Conservation (phyloP, 768 basidiomycete species). For the Psilocybe cubensis region DNA sequence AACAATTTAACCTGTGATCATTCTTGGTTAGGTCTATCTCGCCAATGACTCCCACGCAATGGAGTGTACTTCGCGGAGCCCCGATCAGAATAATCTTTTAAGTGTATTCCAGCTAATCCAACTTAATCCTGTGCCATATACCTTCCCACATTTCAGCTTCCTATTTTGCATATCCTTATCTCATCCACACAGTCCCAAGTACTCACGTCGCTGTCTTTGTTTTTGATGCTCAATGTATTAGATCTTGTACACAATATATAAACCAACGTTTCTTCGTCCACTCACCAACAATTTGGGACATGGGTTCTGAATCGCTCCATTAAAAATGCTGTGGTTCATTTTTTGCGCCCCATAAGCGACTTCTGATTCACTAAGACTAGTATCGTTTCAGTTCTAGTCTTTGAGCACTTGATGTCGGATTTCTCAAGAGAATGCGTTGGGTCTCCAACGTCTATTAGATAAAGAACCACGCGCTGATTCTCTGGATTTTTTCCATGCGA, state of each 20-base stretch:
- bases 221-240: neutral
- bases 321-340: too few species aligned
- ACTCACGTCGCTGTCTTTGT: neutral
- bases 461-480: too few species aligned
- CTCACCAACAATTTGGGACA: neutral
- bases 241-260: neutral
- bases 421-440: too few species aligned
- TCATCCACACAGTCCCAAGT: neutral
- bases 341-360: too few species aligned
- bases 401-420: too few species aligned
- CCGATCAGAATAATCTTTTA: slow-evolving; percentile 4
- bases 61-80: neutral
- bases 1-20: slow-evolving; percentile 45
- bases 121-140: neutral
- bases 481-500: neutral
- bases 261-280: too few species aligned
- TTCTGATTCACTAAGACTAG: too few species aligned
- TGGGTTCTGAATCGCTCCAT: too few species aligned
- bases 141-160: neutral
- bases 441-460: too few species aligned
- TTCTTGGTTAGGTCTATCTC: neutral
- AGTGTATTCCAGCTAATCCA: slow-evolving; percentile 3
- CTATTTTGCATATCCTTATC: neutral
- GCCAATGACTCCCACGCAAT: neutral
- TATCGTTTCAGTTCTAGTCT: too few species aligned